These are phyloP conservation scores for Sporothrix luriei DNA, from an alignment of 2,329 filamentous ascomycete genomes.

Conservation along the genomic window DNA sequence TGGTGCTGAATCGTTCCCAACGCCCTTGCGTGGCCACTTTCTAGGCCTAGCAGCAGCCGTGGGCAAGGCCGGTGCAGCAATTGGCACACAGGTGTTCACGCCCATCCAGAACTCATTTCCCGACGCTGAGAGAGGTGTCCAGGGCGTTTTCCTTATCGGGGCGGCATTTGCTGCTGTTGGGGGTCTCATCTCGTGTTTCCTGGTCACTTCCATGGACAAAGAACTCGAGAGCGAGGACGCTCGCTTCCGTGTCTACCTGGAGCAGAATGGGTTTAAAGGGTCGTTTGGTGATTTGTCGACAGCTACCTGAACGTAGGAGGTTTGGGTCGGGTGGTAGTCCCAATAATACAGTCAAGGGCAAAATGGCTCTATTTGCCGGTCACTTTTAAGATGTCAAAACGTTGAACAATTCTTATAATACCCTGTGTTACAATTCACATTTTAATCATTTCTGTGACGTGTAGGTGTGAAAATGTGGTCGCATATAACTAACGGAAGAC, in stretches of 20 bases:
- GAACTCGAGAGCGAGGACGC: constrained; percentile 24
- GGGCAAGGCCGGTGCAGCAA: constrained; percentile 54
- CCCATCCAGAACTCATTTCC: constrained; percentile 52
- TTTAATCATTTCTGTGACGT: no score
- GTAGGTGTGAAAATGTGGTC: no score
- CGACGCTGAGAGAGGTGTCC: constrained; percentile 34
- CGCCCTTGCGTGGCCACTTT: constrained; percentile 1
- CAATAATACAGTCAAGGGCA: no score
- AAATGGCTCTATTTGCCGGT: no score
- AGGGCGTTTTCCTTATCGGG: constrained; percentile 39
- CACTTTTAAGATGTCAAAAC: no score
- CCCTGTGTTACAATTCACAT: no score
- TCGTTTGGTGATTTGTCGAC: constrained; percentile 24
- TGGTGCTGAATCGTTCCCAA: constrained; percentile 9
- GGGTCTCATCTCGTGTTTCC: constrained; percentile 48
- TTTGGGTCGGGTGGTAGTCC: no score
- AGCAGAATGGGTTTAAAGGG: constrained; percentile 24
- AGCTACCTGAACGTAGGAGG: background rate
- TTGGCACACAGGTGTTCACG: constrained; percentile 54
- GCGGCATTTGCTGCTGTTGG: constrained; percentile 53
- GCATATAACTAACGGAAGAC: no score
- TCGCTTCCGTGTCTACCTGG: constrained; percentile 23
- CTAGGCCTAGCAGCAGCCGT: constrained; percentile 49
- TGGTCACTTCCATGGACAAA: constrained; percentile 47
- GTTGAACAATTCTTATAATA: no score